These are phyloP conservation scores for Blastobotrys buckinghamii DNA, from an alignment of 1,139 yeast species.

Conservation along the genomic window DNA sequence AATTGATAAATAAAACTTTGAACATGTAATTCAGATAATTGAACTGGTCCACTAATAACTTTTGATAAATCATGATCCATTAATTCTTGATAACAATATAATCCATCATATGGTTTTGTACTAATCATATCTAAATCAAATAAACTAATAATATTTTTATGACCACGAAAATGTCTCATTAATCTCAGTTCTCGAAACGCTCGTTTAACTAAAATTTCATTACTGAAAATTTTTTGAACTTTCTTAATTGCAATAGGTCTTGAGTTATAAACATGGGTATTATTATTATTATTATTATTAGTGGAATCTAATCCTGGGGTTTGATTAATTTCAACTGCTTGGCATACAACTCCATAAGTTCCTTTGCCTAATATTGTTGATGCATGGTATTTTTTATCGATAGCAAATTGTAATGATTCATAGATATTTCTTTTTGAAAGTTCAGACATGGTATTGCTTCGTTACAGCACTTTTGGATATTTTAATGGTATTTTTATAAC, in stretches of 20 bases:
- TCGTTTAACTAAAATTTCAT: conserved; percentile 81
- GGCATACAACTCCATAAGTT: conserved; percentile 83
- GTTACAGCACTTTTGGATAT: no score
- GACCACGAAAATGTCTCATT: conserved; percentile 83
- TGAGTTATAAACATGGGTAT: neutral
- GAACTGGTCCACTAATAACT: conserved; percentile 63
- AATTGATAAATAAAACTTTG: conserved; percentile 73
- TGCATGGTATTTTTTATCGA: conserved; percentile 59
- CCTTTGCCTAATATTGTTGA: conserved; percentile 69
- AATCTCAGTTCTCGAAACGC: conserved; percentile 85
- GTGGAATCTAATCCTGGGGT: conserved; percentile 24
- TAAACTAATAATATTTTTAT: conserved; percentile 50
- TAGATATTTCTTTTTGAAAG: conserved; percentile 15
- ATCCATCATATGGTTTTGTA: conserved; percentile 67
- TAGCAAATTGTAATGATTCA: conserved; percentile 42
- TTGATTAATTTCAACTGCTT: conserved; percentile 64
- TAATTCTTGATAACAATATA: conserved; percentile 78
- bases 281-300: neutral
- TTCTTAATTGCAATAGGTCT: conserved; percentile 64
- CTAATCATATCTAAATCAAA: conserved; percentile 67
- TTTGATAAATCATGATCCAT: conserved; percentile 74
- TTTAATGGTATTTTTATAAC: no score
- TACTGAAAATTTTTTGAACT: conserved; percentile 84
- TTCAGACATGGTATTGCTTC: neutral
- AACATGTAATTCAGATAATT: conserved; percentile 78